Conservation (phyloP, 192 early-diverging fungal genomes). For the Chytriomyces sp. region DNA sequence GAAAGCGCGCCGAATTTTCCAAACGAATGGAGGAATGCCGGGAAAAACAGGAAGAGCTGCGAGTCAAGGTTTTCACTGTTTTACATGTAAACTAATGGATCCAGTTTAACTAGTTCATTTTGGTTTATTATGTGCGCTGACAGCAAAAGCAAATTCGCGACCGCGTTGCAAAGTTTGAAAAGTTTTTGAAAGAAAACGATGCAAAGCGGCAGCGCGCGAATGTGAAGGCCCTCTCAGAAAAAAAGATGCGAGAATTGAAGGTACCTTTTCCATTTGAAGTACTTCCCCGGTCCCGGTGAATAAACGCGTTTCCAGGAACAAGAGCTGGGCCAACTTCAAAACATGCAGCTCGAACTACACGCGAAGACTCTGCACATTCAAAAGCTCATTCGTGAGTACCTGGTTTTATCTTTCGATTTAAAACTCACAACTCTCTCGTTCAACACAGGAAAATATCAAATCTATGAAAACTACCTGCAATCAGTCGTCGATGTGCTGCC, state of each 20-base stretch:
- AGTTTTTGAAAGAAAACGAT: constrained; percentile 71
- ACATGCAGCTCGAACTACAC: constrained; percentile 50
- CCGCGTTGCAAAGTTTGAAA: constrained; percentile 68
- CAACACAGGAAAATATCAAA: constrained; percentile 55
- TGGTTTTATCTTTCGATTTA: background rate
- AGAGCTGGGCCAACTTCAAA: constrained; percentile 49
- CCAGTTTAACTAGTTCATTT: background rate
- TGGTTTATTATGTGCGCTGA: background rate
- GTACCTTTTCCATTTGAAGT: constrained; percentile 15
- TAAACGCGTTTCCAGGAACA: constrained; percentile 48
- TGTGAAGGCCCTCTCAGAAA: constrained; percentile 59
- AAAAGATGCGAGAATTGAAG: constrained; percentile 62
- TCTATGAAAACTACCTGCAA: constrained; percentile 65
- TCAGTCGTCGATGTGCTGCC: constrained; percentile 62
- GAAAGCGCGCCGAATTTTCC: constrained; percentile 60
- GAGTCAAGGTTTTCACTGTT: constrained; percentile 50
- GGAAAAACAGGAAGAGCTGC: constrained; percentile 66
- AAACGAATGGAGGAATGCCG: constrained; percentile 70
- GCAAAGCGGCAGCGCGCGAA: constrained; percentile 67
- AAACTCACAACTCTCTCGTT: background rate
- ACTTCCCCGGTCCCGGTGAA: background rate
- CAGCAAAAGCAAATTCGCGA: constrained; percentile 70
- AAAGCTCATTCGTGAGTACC: constrained; percentile 54
- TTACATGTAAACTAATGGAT: background rate
- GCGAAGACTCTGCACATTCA: constrained; percentile 50